Evolutionary conservation across 345 rosid species (phyloP), one percentile per base, ranked within the genome.

Genomic region (Geranium brycei): DNA sequence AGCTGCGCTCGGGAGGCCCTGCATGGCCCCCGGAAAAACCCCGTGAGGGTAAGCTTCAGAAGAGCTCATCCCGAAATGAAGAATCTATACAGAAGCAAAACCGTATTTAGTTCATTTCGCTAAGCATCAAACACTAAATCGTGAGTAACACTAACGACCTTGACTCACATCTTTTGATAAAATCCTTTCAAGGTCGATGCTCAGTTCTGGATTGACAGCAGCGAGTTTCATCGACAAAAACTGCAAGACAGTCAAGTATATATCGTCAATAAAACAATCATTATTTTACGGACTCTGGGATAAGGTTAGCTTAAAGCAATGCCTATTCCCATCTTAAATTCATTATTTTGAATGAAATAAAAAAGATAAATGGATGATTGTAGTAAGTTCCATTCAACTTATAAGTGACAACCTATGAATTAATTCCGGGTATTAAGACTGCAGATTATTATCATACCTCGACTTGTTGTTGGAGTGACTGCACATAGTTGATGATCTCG

Each of bases 221-320:
- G 98, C 84, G n/a, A 92, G 98, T 80, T 89, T 92, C 98, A 92
- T 92, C 2, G 96, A 89, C 72, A 92, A 73, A 72, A 92, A 92
- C 98, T 92, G 84, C 77, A 75, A 62, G 58, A 62, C 30, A 41
- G 15, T 19, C 53, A 69, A 31, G 16, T 18, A 60, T 51, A 71
- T 23, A 53, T 31, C 7, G 3, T 13, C 17, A 51, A 5, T 56
- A 17, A 23, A 23, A 23, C 28, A 23, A 23, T 23, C 28, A 23
- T 23, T 23, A 23, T 23, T 2, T 23, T 23, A 23, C 28, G 28
- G 28, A 16, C 11, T 58, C 31, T 17, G 13, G 19, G 4, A 51
- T 17, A 60, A 51, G 19, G 16, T 12, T 16, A 8, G 15, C 57
- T 3, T n/a, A 53, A 5, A 5, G 6, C 11, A 38, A 38, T 38